Evolutionary conservation across 2,329 filamentous ascomycete genomes (phyloP), one percentile per base, ranked within the genome.

Genomic region (Pseudogymnoascus sp.): DNA sequence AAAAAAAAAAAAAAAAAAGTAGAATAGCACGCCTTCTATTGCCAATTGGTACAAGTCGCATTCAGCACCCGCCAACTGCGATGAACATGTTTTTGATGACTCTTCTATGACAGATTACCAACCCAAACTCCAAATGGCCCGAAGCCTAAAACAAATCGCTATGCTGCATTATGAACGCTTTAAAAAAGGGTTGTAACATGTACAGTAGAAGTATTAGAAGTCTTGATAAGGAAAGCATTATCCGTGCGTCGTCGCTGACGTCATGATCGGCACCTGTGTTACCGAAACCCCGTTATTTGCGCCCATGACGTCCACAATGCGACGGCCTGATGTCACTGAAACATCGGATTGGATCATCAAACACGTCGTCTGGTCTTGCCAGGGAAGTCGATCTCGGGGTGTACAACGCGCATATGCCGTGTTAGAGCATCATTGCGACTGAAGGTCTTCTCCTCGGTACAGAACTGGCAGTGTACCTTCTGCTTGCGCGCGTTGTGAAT

Each of bases 371-470:
- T 70, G 59, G 69, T 75, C 76, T 88, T 89, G 69, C 90, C 89
- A n/a, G 89, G 87, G 69, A 90, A 88, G 67, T 93, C 89, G 63
- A 93, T 83, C 66, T 96, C 91, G 0, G 93, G 93, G 75, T 97
- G 93, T 67, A 96, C 93, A 59, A 97, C 93, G 37, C 92, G 87
- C 82, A 96, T 96, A 74, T 99, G 95, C 65, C 95, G 82, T 12
- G 93, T 97, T 59, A 97, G 81, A 1, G 95, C 95, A 78, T 99
- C 95, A 67, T 93, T 95, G 64, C 95, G 87, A 70, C 92, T 96
- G 73, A 99, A 99, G 0, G 91, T 96, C 82, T 97, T 97, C 73
- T 97, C 93, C 71, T 97, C 93, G 1, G 90, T 92, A 77, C 95
- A 99, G 59, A 96, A 78, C 66, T 93, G 87, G 76, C 95, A 99